These are phyloP conservation scores for Amborella trichopoda DNA, from an alignment of 164 flowering plant species.

Conservation along the genomic window DNA sequence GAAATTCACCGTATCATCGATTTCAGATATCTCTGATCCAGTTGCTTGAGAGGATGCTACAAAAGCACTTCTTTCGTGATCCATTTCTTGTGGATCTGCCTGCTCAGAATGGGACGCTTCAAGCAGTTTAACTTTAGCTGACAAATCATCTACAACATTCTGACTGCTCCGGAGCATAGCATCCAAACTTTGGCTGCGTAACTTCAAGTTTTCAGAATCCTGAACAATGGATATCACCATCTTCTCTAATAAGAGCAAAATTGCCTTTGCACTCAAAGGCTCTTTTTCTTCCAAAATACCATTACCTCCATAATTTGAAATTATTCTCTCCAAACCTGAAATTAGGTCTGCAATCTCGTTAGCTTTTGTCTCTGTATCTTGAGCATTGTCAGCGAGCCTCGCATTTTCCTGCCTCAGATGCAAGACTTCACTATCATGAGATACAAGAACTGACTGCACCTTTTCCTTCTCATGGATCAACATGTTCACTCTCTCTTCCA, in stretches of 20 bases:
- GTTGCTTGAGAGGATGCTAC: slow-evolving; percentile 44
- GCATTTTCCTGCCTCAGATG: slow-evolving; percentile 42
- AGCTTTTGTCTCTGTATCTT: slow-evolving; percentile 25
- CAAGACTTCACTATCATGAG: slow-evolving; percentile 33
- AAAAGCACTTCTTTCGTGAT: slow-evolving; percentile 52
- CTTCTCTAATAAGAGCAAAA: slow-evolving; percentile 38
- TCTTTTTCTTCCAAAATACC: slow-evolving; percentile 31
- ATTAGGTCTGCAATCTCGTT: slow-evolving; percentile 31
- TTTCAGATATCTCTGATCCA: slow-evolving; percentile 83
- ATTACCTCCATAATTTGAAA: slow-evolving; percentile 41
- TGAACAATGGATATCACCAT: slow-evolving; percentile 22
- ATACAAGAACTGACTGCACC: slow-evolving; percentile 32
- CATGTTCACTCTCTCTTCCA: slow-evolving; percentile 28
- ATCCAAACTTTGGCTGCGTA: slow-evolving; percentile 43
- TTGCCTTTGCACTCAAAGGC: slow-evolving; percentile 18
- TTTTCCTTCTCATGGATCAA: slow-evolving; percentile 42
- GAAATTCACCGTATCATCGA: slow-evolving; percentile 59
- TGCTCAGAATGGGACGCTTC: slow-evolving; percentile 44
- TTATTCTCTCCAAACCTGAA: slow-evolving; percentile 34
- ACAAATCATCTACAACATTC: slow-evolving; percentile 53
- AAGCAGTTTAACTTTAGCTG: slow-evolving; percentile 48
- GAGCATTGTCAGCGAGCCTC: slow-evolving; percentile 12
- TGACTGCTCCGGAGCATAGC: slow-evolving; percentile 38
- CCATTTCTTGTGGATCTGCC: slow-evolving; percentile 25
- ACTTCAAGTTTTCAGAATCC: slow-evolving; percentile 53